Percentiles rank a stretch among this genome's conserved stretches.
Conservation (phyloP, 2,329 filamentous ascomycete genomes). For the Scopulariopsis brevicaulis region DNA sequence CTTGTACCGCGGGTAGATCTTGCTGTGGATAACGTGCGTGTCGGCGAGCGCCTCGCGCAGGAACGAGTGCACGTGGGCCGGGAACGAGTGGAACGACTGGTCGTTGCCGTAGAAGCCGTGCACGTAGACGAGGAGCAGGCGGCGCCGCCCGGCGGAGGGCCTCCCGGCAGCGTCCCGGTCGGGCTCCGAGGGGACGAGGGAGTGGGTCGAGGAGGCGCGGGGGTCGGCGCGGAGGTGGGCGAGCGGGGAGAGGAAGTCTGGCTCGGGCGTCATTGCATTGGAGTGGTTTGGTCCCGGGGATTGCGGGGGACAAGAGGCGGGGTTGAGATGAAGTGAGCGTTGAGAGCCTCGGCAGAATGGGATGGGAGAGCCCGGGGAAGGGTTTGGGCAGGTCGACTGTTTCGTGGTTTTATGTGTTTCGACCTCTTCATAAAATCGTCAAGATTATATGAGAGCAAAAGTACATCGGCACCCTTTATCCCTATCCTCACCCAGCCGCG, state of each 20-base stretch:
- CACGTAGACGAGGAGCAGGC: conserved; percentile 68
- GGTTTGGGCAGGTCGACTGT: no score
- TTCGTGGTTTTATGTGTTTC: no score
- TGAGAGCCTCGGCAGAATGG: no score
- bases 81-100: conserved; percentile 78
- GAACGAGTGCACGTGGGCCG: conserved; percentile 72
- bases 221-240: conserved; percentile 21
- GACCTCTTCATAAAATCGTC: no score
- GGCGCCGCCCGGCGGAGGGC: conserved; percentile 28
- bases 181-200: conserved; percentile 19
- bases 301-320: background rate
- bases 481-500: background rate
- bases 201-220: conserved; percentile 36
- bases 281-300: background rate
- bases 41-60: conserved; percentile 55
- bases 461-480: background rate
- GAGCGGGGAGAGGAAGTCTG: background rate
- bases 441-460: no score
- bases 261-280: background rate
- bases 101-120: conserved; percentile 88
- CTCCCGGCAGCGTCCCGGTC: conserved; percentile 6
- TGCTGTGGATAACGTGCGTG: conserved; percentile 74
- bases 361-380: no score
- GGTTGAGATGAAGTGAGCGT: no score
- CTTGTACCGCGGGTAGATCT: conserved; percentile 73